A percentile compares a stretch with the other conserved stretches of the same genome.
phyloP scores from a whole-genome alignment of 2,329 filamentous ascomycete species.

The Bertia moriformis region DNA sequence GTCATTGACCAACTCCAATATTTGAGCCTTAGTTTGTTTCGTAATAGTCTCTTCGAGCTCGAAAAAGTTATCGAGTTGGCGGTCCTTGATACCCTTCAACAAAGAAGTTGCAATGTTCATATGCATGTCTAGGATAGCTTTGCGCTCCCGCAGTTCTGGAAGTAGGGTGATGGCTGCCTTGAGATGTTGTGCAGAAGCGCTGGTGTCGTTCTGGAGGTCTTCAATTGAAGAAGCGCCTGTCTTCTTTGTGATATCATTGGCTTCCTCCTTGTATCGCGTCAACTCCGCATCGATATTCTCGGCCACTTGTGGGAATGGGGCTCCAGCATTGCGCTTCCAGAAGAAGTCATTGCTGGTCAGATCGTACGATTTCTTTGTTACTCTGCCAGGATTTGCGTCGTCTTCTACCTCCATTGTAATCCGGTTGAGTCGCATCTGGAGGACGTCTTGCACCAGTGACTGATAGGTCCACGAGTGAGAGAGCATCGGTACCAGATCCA shows the following conservation, averaged over 20 bases:
- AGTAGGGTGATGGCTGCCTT: conserved; percentile 90
- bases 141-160: conserved; percentile 82
- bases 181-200: conserved; percentile 79
- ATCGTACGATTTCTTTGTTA: conserved; percentile 80
- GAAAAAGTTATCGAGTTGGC: conserved; percentile 91
- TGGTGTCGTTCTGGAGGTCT: conserved; percentile 78
- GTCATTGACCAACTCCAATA: conserved; percentile 75
- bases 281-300: conserved; percentile 92
- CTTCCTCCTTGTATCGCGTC: conserved; percentile 89
- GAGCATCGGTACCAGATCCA: conserved; percentile 95
- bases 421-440: conserved; percentile 38
- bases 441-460: conserved; percentile 53
- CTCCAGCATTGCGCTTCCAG: conserved; percentile 81
- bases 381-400: conserved; percentile 56
- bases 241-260: conserved; percentile 84
- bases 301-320: conserved; percentile 88
- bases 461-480: conserved; percentile 90
- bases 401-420: conserved; percentile 81
- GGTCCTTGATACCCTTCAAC: conserved; percentile 65
- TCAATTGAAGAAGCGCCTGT: conserved; percentile 86
- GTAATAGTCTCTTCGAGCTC: conserved; percentile 84
- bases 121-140: conserved; percentile 89
- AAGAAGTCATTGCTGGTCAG: conserved; percentile 85
- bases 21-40: conserved; percentile 79
- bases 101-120: conserved; percentile 77